Evolutionary conservation across 768 basidiomycete species (phyloP).

Genomic region (Leucosporidium scottii): DNA sequence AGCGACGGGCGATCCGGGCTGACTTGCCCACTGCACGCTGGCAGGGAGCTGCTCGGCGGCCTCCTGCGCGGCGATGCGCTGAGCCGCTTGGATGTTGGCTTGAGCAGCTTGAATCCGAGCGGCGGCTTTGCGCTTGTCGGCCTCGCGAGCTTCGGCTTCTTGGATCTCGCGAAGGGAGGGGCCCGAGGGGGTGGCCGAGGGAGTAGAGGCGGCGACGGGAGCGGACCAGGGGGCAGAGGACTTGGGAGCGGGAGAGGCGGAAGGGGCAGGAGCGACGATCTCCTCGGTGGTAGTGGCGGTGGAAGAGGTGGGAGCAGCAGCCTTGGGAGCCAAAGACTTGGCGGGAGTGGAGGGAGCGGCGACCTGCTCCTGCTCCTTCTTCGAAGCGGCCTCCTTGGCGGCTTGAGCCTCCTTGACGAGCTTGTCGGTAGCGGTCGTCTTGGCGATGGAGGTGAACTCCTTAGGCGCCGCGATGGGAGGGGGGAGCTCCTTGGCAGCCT

Average conservation of each 20-base stretch:
- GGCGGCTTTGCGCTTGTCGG: slow-evolving; percentile 65
- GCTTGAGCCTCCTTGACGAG: too few relatives aligned
- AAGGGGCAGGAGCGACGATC: too few relatives aligned
- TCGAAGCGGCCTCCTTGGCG: slow-evolving; percentile 35
- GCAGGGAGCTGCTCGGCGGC: slow-evolving; percentile 42
- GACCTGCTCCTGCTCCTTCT: slow-evolving; percentile 12
- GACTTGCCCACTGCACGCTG: slow-evolving; percentile 70
- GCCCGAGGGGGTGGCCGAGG: slow-evolving; percentile 43
- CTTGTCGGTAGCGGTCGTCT: too few relatives aligned
- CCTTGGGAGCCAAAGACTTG: not conserved
- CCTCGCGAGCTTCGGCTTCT: slow-evolving; percentile 76
- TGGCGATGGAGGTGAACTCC: too few relatives aligned
- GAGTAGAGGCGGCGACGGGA: slow-evolving; percentile 36
- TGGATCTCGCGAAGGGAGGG: slow-evolving; percentile 88
- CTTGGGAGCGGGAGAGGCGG: slow-evolving; percentile 7
- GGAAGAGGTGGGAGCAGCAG: too few relatives aligned
- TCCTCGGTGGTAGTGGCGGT: too few relatives aligned
- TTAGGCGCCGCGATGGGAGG: too few relatives aligned
- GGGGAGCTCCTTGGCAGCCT: too few relatives aligned
- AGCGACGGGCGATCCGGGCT: slow-evolving; percentile 40
- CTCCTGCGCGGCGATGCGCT: slow-evolving; percentile 36
- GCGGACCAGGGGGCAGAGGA: slow-evolving; percentile 19
- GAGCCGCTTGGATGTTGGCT: slow-evolving; percentile 36
- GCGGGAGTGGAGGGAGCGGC: slow-evolving; percentile 1
- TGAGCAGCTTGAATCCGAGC: slow-evolving; percentile 48